phyloP scores from a whole-genome alignment of 371 early-diverging fungal species.

The Haplosporangium sp. region DNA sequence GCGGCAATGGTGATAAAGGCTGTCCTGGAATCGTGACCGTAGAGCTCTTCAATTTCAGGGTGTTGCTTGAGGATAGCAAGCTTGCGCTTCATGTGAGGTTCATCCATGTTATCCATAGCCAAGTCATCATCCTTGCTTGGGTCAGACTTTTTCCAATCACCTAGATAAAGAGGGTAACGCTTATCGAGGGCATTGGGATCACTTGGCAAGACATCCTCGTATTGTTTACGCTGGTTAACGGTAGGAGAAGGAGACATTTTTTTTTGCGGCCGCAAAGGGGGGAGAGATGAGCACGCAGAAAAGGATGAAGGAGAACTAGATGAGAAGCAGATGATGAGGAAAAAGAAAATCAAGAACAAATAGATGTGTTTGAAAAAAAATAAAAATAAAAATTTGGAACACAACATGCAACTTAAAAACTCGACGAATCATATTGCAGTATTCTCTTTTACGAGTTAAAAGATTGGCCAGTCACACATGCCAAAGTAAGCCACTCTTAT shows the following conservation, averaged over 20 bases:
- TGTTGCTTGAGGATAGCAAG: conserved; percentile 86
- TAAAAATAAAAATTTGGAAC: too few relatives aligned
- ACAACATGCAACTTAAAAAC: too few relatives aligned
- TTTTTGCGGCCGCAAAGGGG: too few relatives aligned
- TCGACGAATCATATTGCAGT: too few relatives aligned
- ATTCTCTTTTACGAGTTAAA: too few relatives aligned
- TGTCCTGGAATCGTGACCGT: conserved; percentile 87
- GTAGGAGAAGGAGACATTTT: conserved; percentile 26
- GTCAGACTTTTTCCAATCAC: conserved; percentile 86
- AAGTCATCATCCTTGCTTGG: conserved; percentile 81
- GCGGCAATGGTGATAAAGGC: conserved; percentile 75
- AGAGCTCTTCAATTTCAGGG: conserved; percentile 89
- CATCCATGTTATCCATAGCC: conserved; percentile 90
- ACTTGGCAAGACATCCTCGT: conserved; percentile 35
- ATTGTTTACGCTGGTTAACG: conserved; percentile 41
- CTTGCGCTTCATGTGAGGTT: conserved; percentile 95
- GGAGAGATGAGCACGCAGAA: too few relatives aligned
- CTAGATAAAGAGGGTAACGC: conserved; percentile 85
- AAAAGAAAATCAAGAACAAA: neutral
- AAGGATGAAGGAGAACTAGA: too few relatives aligned
- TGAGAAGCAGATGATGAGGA: neutral
- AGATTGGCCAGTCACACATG: too few relatives aligned
- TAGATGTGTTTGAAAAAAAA: too few relatives aligned
- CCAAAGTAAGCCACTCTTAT: too few relatives aligned
- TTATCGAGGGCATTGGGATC: conserved; percentile 67